A percentile compares a stretch with the other conserved stretches of the same genome.
These are phyloP conservation scores for Dissoconium aciculare DNA, from an alignment of 2,329 filamentous ascomycete species.

Conservation along the genomic window DNA sequence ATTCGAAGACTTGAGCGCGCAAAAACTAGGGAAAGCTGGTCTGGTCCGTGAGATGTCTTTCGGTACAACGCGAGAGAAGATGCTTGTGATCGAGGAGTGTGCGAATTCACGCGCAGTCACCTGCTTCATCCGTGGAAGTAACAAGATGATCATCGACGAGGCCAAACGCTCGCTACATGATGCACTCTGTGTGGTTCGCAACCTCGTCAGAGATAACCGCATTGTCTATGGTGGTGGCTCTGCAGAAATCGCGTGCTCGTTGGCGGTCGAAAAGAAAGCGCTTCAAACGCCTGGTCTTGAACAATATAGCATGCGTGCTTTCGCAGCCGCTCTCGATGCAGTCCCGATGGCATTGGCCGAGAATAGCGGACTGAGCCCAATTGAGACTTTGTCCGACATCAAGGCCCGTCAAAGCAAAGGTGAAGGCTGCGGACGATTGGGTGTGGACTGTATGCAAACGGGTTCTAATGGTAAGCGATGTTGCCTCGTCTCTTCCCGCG, in stretches of 20 bases:
- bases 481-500: no score
- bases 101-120: conserved; percentile 95
- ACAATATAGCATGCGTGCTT: conserved; percentile 98
- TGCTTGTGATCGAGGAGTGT: conserved; percentile 98
- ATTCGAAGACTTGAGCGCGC: conserved; percentile 82
- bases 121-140: conserved; percentile 89
- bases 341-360: conserved; percentile 93
- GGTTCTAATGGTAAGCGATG: conserved; percentile 61
- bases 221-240: conserved; percentile 96
- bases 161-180: conserved; percentile 96
- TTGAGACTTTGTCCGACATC: conserved; percentile 84
- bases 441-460: conserved; percentile 94
- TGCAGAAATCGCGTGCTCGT: conserved; percentile 89
- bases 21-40: conserved; percentile 83
- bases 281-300: conserved; percentile 85
- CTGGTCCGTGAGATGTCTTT: conserved; percentile 91
- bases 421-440: conserved; percentile 60
- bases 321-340: conserved; percentile 83
- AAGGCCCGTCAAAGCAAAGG: conserved; percentile 89
- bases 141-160: conserved; percentile 99
- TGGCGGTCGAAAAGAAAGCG: conserved; percentile 89
- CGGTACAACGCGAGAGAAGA: conserved; percentile 95
- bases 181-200: conserved; percentile 91
- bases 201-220: conserved; percentile 87
- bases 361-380: conserved; percentile 91